These are phyloP conservation scores for Aspergillus nanangensis DNA, from an alignment of 495 filamentous ascomycete species.

Conservation along the genomic window DNA sequence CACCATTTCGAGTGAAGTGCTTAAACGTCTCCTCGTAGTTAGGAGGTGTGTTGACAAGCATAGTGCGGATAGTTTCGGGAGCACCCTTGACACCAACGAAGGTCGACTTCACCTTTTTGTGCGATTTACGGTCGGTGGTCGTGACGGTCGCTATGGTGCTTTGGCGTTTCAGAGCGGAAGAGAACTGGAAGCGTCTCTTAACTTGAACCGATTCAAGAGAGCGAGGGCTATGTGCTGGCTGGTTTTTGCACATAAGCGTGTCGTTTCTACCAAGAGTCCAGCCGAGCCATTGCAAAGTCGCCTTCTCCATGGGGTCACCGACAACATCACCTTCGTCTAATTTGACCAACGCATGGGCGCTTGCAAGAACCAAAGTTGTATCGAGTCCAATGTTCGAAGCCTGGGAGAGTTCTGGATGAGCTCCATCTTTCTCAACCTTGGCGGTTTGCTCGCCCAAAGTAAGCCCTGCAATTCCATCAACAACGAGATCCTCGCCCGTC, in stretches of 20 bases:
- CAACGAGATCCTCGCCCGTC: slow-evolving; percentile 94
- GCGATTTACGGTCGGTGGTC: slow-evolving; percentile 59
- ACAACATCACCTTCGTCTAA: slow-evolving; percentile 96
- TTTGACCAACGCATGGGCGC: slow-evolving; percentile 91
- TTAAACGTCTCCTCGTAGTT: slow-evolving; percentile 99
- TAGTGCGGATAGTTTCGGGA: slow-evolving; percentile 90
- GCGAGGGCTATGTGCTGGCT: slow-evolving; percentile 41
- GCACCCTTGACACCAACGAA: slow-evolving; percentile 96
- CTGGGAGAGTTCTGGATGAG: slow-evolving; percentile 67
- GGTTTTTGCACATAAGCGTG: slow-evolving; percentile 52
- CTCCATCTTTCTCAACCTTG: slow-evolving; percentile 71
- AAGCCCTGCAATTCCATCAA: slow-evolving; percentile 94
- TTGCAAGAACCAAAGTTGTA: slow-evolving; percentile 91
- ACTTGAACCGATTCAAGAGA: slow-evolving; percentile 72
- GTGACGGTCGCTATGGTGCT: slow-evolving; percentile 85
- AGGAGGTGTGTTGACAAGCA: slow-evolving; percentile 76
- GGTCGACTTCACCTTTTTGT: slow-evolving; percentile 70
- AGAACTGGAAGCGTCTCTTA: slow-evolving; percentile 97
- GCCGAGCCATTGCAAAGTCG: slow-evolving; percentile 80
- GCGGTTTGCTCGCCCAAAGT: slow-evolving; percentile 61
- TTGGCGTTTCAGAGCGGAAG: slow-evolving; percentile 90
- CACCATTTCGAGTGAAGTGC: slow-evolving; percentile 92
- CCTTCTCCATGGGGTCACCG: slow-evolving; percentile 98
- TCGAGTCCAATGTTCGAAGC: slow-evolving; percentile 63
- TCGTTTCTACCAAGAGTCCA: slow-evolving; percentile 91